Conservation (phyloP, 345 rosid species). For the Lepidium didymum region DNA sequence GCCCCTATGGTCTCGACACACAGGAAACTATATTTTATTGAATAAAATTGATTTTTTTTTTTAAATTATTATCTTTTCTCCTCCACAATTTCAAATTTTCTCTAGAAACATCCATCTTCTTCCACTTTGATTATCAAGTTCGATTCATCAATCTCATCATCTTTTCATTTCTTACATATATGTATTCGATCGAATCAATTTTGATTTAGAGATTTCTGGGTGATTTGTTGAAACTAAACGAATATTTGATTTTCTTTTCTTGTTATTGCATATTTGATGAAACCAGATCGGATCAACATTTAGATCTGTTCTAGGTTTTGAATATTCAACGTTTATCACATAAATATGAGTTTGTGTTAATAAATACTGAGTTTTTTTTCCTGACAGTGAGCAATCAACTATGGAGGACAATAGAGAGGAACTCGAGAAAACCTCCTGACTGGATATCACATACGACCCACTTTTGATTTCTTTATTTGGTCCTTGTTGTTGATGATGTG, state of each 20-base stretch:
- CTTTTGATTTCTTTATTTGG: too few relatives aligned
- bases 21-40: too few relatives aligned
- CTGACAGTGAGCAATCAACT: too few relatives aligned
- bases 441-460: too few relatives aligned
- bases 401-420: too few relatives aligned
- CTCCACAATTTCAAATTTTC: background rate
- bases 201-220: background rate
- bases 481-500: too few relatives aligned
- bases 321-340: background rate
- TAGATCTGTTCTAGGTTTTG: constrained; percentile 25
- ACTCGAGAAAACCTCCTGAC: too few relatives aligned
- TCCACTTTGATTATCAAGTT: background rate
- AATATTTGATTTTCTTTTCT: background rate
- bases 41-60: background rate
- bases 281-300: constrained; percentile 24
- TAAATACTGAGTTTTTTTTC: too few relatives aligned
- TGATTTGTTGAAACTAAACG: background rate
- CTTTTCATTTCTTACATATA: background rate
- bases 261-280: constrained; percentile 6
- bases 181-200: background rate
- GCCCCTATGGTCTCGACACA: too few relatives aligned
- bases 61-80: background rate
- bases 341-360: too few relatives aligned
- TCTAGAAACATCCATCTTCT: background rate
- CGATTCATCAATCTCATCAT: background rate